phyloP scores from a whole-genome alignment of 352 stramenopile genomes.

The Globisporangium yorkense region DNA sequence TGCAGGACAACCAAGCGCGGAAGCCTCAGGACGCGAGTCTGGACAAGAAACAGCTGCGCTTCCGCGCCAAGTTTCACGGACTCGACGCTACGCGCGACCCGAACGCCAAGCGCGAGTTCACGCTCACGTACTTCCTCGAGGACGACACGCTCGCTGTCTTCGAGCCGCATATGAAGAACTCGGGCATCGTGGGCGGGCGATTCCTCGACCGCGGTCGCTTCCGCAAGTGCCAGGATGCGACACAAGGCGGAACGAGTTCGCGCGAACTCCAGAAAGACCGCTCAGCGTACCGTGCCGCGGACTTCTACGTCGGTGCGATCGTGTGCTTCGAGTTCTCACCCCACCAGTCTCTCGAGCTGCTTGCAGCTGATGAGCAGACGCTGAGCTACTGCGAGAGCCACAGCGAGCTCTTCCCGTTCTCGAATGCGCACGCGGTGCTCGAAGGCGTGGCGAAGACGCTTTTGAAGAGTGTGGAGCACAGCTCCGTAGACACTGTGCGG shows the following conservation, averaged over 20 bases:
- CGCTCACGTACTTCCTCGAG: conserved; percentile 75
- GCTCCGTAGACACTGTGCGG: conserved; percentile 21
- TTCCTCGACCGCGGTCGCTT: conserved; percentile 77
- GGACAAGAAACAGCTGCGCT: conserved; percentile 67
- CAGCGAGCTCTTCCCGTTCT: conserved; percentile 59
- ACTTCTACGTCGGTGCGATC: conserved; percentile 72
- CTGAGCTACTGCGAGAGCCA: conserved; percentile 74
- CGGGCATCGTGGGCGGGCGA: conserved; percentile 48
- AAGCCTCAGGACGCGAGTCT: conserved; percentile 16
- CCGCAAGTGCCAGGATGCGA: conserved; percentile 29
- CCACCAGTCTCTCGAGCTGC: conserved; percentile 54
- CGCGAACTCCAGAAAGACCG: conserved; percentile 29
- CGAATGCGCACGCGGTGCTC: conserved; percentile 36
- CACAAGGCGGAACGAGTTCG: conserved; percentile 14
- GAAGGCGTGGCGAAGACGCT: conserved; percentile 17
- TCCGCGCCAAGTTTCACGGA: conserved; percentile 58
- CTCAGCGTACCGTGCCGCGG: conserved; percentile 33
- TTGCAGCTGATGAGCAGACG: conserved; percentile 74
- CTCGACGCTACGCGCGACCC: conserved; percentile 19
- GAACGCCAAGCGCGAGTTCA: conserved; percentile 55
- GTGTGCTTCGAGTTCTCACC: conserved; percentile 70
- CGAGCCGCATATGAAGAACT: conserved; percentile 65
- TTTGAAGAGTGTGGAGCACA: conserved; percentile 5
- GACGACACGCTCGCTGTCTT: conserved; percentile 78
- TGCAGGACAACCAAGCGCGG: conserved; percentile 16